Percentiles rank a stretch among this genome's conserved stretches.
These are phyloP conservation scores for Climacium dendroides DNA, from an alignment of 225 moss, liverwort and hornwort genomes.

Conservation along the genomic window DNA sequence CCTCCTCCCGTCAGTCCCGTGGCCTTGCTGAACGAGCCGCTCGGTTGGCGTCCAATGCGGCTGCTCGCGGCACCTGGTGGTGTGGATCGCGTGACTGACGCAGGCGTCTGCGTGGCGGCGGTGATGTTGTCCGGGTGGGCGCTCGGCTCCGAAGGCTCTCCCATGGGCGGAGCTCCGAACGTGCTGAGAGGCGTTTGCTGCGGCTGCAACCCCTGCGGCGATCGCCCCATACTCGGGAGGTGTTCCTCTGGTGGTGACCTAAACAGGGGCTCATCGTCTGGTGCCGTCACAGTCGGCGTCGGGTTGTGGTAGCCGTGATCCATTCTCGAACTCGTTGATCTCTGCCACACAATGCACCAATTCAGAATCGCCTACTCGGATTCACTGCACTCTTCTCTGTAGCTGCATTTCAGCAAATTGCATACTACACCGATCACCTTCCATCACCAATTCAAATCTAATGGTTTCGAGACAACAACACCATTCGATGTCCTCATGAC, in stretches of 20 bases:
- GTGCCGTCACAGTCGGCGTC: not conserved
- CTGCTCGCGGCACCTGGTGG: not conserved
- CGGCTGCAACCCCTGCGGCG: not conserved
- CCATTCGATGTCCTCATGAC: not conserved
- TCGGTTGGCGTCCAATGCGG: not conserved
- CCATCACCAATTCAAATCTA: not conserved
- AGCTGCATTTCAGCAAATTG: not conserved
- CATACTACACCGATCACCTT: not conserved
- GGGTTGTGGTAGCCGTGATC: not conserved
- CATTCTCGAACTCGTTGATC: not conserved
- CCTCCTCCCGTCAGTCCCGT: not conserved
- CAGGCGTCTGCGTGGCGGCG: constrained; percentile 33
- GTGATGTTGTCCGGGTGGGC: constrained; percentile 72
- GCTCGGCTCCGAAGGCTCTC: constrained; percentile 59
- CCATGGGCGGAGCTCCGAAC: constrained; percentile 78
- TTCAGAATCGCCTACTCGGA: not conserved
- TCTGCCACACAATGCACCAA: not conserved
- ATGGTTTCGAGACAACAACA: not conserved
- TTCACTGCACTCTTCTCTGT: not conserved
- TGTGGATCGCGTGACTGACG: not conserved
- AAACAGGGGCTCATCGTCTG: constrained; percentile 17
- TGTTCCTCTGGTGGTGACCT: constrained; percentile 12
- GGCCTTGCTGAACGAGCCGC: not conserved
- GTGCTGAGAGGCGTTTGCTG: not conserved
- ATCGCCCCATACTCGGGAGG: not conserved